Percentiles rank a stretch among this genome's conserved stretches.
These are phyloP conservation scores for Coniochaeta pulveracea DNA, from an alignment of 2,329 filamentous ascomycete species.

Conservation along the genomic window DNA sequence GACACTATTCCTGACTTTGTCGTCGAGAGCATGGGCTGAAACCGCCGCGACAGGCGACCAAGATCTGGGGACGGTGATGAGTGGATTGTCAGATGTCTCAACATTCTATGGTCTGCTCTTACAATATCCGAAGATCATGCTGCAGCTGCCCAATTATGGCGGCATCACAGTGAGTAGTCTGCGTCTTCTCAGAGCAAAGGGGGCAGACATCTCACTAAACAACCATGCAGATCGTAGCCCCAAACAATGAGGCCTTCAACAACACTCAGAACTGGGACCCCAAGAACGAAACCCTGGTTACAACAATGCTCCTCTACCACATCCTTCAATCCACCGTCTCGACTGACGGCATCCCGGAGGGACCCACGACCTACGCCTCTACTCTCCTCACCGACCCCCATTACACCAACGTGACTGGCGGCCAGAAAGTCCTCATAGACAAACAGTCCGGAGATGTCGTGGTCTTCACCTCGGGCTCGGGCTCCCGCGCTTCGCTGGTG, in stretches of 20 bases:
- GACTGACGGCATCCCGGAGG: constrained; percentile 22
- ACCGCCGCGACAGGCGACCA: too few species aligned
- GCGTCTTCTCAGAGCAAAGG: not conserved
- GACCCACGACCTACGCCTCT: constrained; percentile 25
- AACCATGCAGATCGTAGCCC: constrained; percentile 35
- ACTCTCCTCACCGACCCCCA: constrained; percentile 28
- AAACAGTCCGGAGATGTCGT: constrained; percentile 28
- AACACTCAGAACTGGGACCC: constrained; percentile 36
- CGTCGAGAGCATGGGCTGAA: not conserved
- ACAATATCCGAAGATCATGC: constrained; percentile 33
- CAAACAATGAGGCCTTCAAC: constrained; percentile 45
- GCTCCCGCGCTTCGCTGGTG: constrained; percentile 28
- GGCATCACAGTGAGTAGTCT: constrained; percentile 29
- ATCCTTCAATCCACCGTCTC: constrained; percentile 41
- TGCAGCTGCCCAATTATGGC: constrained; percentile 28
- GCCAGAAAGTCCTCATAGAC: constrained; percentile 35
- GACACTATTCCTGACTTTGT: not conserved
- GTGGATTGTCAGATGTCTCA: constrained; percentile 26
- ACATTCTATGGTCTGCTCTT: constrained; percentile 31
- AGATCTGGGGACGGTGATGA: constrained; percentile 28
- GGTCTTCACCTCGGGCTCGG: constrained; percentile 26
- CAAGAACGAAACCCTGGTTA: constrained; percentile 29
- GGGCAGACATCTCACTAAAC: constrained; percentile 4
- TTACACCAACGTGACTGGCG: constrained; percentile 37
- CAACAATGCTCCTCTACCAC: constrained; percentile 50